phyloP scores from a whole-genome alignment of 2,329 filamentous ascomycete genomes.

The Pseudogymnoascus sp. region DNA sequence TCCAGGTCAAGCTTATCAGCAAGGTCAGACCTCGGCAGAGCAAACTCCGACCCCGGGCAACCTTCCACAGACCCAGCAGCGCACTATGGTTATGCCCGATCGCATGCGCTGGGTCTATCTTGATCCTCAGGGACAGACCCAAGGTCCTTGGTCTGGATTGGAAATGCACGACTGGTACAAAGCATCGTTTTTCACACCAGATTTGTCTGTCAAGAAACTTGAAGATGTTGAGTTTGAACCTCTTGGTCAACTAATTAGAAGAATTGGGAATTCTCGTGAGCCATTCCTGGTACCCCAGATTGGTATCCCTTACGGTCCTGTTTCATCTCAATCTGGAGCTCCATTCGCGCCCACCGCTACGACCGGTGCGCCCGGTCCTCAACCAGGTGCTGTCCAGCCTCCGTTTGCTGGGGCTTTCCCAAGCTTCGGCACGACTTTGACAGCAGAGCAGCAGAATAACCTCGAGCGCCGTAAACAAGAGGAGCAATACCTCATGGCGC shows the following conservation, averaged over 20 bases:
- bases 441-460: constrained; percentile 96
- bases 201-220: constrained; percentile 87
- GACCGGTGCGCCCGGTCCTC: constrained; percentile 32
- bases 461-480: constrained; percentile 94
- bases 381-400: constrained; percentile 62
- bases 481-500: constrained; percentile 92
- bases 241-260: constrained; percentile 83
- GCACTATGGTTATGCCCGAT: constrained; percentile 98
- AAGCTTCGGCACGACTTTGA: constrained; percentile 91
- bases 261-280: constrained; percentile 94
- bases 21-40: constrained; percentile 30
- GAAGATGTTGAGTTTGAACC: constrained; percentile 94
- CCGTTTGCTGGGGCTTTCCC: constrained; percentile 91
- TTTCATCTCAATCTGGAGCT: constrained; percentile 37
- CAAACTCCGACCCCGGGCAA: constrained; percentile 51
- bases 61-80: constrained; percentile 58
- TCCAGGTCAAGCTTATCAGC: constrained; percentile 24
- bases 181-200: constrained; percentile 91
- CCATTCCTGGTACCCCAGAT: constrained; percentile 97
- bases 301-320: constrained; percentile 80
- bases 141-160: constrained; percentile 89
- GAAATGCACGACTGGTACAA: constrained; percentile 99
- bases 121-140: constrained; percentile 83
- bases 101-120: constrained; percentile 98
- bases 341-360: constrained; percentile 29